Evolutionary conservation across 2,329 filamentous ascomycete genomes (phyloP), one percentile per base, ranked within the genome.

Genomic region (Sporothrix phasma): DNA sequence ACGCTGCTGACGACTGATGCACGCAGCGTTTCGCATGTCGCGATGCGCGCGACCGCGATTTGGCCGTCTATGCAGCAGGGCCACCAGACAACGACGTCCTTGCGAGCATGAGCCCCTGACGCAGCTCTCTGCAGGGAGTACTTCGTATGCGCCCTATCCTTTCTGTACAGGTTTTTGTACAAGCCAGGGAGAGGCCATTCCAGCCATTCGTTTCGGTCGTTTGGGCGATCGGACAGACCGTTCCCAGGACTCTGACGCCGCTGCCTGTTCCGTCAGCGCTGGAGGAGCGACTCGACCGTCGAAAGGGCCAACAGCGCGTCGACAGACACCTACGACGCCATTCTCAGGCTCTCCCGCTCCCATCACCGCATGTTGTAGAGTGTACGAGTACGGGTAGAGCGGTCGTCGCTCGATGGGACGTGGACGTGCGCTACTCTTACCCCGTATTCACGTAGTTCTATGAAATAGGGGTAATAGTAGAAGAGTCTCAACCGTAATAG

Each of bases 401-500:
- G 41, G 37, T 22, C 29, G 7, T 24, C 39, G 59, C 31, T 39
- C 15, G 51, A 54, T 24, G 26, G 41, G 59, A 61, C 37, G 43
- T 51, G 45, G 60, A 62, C 34, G 46, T 62, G 31, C 60, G 46
- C 39, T 47, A 46, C 22, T 51, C 49, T n/a, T 63, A 45, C 63
- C 61, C 63, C 63, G 43, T 65, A 59, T 61, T 63, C 64, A 65
- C n/a, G n/a, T n/a, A n/a, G n/a, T n/a, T n/a, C 53, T 60, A 64
- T 53, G 43, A 63, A 51, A 64, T 65, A 65, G 63, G 65, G 65
- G 65, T 66, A 66, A 63, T 64, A 65, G 61, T 41, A 65, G 45
- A 26, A 61, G 34, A 22, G n/a, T n/a, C n/a, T n/a, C n/a, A 60
- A 45, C 15, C 47, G 29, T 6, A 54, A 24, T 29, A 46, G 41